These are phyloP conservation scores for Wickerhamiella hasegawae DNA, from an alignment of 805 yeast genomes.

Conservation along the genomic window DNA sequence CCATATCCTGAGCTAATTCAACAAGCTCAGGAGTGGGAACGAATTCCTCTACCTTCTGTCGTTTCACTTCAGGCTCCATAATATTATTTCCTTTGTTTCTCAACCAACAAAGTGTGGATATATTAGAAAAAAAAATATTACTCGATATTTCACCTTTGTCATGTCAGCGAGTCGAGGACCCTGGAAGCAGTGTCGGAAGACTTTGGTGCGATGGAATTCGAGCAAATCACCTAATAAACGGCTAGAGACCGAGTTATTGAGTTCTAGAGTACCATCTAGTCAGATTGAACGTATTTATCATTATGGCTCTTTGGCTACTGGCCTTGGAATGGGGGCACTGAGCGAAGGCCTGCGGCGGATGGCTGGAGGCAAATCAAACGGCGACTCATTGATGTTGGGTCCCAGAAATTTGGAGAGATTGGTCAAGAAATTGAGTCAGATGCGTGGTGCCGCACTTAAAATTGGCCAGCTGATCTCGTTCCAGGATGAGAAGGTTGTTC, in stretches of 20 bases:
- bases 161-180: too few relatives aligned
- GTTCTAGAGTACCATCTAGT: slow-evolving; percentile 70
- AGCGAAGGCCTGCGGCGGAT: slow-evolving; percentile 58
- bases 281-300: slow-evolving; percentile 82
- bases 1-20: background rate
- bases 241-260: slow-evolving; percentile 33
- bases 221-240: too few relatives aligned
- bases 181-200: too few relatives aligned
- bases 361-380: slow-evolving; percentile 11
- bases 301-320: slow-evolving; percentile 84
- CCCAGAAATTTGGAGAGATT: slow-evolving; percentile 76
- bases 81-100: background rate
- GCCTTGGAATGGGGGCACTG: slow-evolving; percentile 73
- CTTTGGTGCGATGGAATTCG: too few relatives aligned
- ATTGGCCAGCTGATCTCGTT: slow-evolving; percentile 95
- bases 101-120: slow-evolving; percentile 5
- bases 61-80: background rate
- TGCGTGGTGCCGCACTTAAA: slow-evolving; percentile 98
- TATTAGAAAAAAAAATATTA: too few relatives aligned
- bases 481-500: slow-evolving; percentile 76
- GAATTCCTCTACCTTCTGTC: background rate
- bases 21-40: background rate
- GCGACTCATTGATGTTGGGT: slow-evolving; percentile 39
- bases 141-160: too few relatives aligned
- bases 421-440: slow-evolving; percentile 73